Base-by-base conservation (phyloP, 2,329 filamentous ascomycete species). In the Sarocladium brachiariae region DNA sequence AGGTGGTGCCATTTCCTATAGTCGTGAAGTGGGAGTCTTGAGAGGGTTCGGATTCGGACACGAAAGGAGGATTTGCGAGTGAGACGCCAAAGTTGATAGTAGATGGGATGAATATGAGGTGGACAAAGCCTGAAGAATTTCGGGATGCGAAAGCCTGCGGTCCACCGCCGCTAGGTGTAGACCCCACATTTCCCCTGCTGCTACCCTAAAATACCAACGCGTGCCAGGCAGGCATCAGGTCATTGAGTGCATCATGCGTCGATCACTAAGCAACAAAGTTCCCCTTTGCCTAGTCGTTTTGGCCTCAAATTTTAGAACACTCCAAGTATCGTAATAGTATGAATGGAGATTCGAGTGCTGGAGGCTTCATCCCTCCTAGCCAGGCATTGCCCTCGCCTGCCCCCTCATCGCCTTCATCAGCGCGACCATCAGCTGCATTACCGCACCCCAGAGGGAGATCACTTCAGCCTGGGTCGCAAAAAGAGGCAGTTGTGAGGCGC, bases 1-100 rank as follows among this genome's bases (percentile, higher is more conserved):
- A 64, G 81, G 80, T 64, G 81, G 80, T 64, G 81, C 70, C 85
- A 88, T 88, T 55, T 51, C 72, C 59, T 35, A 4, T 23, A 18
- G 8, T 8, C 72, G 60, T 35, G 4, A 18, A 18, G 8, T 8
- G 9, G 13, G 19, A 7, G 8, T 35, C 5, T 35, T 35, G 6
- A 18, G 7, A 9, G 7, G n/a, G n/a, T 39, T 13, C 5, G 33
- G 18, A 21, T 6, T 39, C 16, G n/a, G 18, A 18, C 7, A 4
- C 16, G 13, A 18, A 3, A 39, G 16, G 18, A 39, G 18, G 21
- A 8, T 18, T 30, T 11, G 50, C 33, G 18, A 34, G 19, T 8
- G 14, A 33, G 19, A 13, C 19, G 27, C 53, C 34, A 49, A 31
- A 50, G 8, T 41, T 53, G 19, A 30, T 57, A 51, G 52, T 27